phyloP scores from a whole-genome alignment of 306 rosid species.

The Biancaea sappan region DNA sequence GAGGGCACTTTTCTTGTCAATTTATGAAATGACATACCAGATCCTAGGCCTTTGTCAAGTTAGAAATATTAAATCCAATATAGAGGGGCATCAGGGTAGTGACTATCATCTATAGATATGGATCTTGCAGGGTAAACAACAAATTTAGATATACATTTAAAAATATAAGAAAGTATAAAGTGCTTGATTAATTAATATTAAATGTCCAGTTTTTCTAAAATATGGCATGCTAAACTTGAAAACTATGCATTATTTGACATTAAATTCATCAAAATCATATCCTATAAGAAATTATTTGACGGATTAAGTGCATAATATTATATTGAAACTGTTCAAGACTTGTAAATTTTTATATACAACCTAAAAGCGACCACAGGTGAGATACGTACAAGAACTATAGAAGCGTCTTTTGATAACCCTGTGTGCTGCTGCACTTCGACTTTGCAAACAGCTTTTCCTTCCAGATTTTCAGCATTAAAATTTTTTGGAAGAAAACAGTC shows the following conservation, averaged over 20 bases:
- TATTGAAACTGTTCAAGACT: neutral
- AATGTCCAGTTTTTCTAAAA: neutral
- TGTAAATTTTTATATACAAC: conserved; percentile 5
- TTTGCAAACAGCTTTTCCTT: conserved; percentile 77
- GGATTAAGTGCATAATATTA: neutral
- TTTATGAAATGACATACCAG: neutral
- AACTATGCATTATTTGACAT: neutral
- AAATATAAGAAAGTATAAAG: neutral
- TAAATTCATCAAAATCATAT: neutral
- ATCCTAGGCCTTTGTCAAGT: neutral
- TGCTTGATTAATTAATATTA: neutral
- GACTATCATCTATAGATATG: neutral
- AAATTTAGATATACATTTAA: neutral
- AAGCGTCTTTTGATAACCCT: conserved; percentile 59
- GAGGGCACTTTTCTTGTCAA: neutral
- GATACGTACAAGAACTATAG: conserved; percentile 56
- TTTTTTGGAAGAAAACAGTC: conserved; percentile 71
- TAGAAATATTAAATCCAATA: neutral
- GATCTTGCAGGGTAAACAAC: neutral
- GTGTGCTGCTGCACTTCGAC: conserved; percentile 59
- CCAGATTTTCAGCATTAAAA: conserved; percentile 62
- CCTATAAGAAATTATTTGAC: neutral
- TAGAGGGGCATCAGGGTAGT: neutral
- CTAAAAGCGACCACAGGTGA: conserved; percentile 2
- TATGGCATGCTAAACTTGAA: neutral